Percentiles rank a stretch among this genome's conserved stretches.
phyloP scores from a whole-genome alignment of 2,329 filamentous ascomycete species.

The Macrophomina phaseolina region DNA sequence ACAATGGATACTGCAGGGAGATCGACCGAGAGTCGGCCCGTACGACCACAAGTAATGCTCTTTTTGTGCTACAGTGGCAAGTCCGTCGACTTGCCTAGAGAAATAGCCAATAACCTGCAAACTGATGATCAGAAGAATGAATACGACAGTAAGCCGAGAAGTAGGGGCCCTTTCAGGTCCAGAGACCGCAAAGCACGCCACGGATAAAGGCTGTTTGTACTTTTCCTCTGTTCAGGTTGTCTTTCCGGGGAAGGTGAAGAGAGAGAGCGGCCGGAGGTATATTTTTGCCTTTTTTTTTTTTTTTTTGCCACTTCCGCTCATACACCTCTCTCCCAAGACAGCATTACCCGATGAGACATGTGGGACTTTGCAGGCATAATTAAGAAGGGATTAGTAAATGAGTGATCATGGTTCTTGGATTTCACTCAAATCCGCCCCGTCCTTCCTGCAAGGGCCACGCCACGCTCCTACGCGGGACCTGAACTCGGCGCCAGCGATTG shows the following conservation, averaged over 20 bases:
- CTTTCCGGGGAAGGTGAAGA: background rate
- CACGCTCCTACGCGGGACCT: background rate
- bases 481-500: background rate
- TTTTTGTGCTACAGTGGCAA: background rate
- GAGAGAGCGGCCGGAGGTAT: background rate
- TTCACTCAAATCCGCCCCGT: background rate
- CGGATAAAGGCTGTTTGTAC: background rate
- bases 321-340: background rate
- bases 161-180: background rate
- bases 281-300: background rate
- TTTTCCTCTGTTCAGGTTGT: background rate
- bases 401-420: background rate
- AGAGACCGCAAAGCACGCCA: background rate
- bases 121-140: background rate
- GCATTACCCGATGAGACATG: background rate
- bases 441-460: background rate
- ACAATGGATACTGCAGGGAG: background rate
- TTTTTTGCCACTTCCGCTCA: background rate
- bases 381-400: background rate
- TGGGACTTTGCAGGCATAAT: background rate
- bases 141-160: background rate
- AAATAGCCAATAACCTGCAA: constrained; percentile 1
- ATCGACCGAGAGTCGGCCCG: constrained; percentile 4
- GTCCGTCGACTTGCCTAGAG: background rate
- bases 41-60: constrained; percentile 22